Conservation (phyloP, 1,284 basidiomycete species). For the Polyporus tsugae region DNA sequence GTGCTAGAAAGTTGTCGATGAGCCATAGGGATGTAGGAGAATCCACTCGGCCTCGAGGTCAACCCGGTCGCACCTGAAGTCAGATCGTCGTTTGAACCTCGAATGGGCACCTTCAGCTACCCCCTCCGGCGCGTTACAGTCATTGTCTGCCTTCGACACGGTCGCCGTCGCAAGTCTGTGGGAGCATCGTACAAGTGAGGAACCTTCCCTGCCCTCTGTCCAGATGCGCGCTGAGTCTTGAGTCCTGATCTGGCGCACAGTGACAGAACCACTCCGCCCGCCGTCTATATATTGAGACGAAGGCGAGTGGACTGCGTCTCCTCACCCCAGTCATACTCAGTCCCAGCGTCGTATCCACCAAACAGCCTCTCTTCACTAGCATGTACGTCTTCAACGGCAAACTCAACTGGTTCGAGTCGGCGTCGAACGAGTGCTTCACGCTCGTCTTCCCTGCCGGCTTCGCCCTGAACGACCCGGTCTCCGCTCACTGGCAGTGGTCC, state of each 20-base stretch:
- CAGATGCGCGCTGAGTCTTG: background rate
- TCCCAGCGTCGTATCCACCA: background rate
- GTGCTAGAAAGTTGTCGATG: background rate
- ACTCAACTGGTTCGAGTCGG: background rate
- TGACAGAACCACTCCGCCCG: background rate
- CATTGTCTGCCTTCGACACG: no score
- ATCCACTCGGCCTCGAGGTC: background rate
- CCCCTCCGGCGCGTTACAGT: background rate
- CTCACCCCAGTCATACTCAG: background rate
- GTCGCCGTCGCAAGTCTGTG: background rate
- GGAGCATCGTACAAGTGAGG: background rate
- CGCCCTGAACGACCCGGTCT: background rate
- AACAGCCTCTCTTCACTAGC: background rate
- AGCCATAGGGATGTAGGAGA: background rate
- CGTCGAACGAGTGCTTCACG: background rate
- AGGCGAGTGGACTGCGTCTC: background rate
- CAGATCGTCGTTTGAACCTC: background rate
- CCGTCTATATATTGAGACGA: background rate
- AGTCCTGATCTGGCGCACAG: background rate
- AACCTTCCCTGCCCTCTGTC: background rate
- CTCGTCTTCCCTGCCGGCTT: background rate
- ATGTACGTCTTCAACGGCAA: conserved; percentile 2
- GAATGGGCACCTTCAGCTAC: background rate
- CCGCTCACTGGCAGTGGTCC: background rate
- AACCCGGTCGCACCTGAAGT: background rate